These are phyloP conservation scores for Aspergillus conjunctus DNA, from an alignment of 495 filamentous ascomycete genomes.

Conservation along the genomic window DNA sequence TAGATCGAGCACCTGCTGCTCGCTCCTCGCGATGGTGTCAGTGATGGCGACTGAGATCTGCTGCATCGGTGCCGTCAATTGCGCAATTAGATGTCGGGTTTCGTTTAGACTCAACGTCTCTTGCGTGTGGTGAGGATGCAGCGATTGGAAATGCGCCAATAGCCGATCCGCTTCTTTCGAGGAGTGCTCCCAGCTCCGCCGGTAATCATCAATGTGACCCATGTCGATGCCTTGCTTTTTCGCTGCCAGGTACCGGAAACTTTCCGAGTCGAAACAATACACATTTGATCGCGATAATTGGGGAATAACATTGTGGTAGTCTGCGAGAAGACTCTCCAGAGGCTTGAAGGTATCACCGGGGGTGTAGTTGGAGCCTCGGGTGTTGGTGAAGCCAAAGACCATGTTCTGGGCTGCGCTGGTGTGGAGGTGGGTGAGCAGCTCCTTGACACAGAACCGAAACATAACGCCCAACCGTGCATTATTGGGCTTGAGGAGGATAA, in stretches of 20 bases:
- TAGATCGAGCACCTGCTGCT: constrained; percentile 9
- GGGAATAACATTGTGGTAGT: constrained; percentile 9
- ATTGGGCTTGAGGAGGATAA: constrained; percentile 20
- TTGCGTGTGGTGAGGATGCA: constrained; percentile 16
- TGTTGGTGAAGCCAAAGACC: constrained; percentile 17
- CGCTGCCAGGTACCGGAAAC: constrained; percentile 14
- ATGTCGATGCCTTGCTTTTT: constrained; percentile 14
- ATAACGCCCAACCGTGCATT: constrained; percentile 19
- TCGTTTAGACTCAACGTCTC: constrained; percentile 15
- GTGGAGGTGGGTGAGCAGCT: constrained; percentile 15
- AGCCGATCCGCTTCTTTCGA: constrained; percentile 9
- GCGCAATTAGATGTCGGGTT: constrained; percentile 15
- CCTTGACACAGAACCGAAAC: constrained; percentile 20
- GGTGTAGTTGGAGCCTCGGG: constrained; percentile 13
- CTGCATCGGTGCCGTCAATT: constrained; percentile 16
- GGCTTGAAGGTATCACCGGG: constrained; percentile 16
- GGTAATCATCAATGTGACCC: constrained; percentile 16
- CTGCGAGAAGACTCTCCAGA: constrained; percentile 8
- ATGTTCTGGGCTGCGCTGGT: constrained; percentile 17
- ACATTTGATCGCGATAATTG: constrained; percentile 11
- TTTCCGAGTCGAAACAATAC: constrained; percentile 17
- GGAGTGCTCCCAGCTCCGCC: constrained; percentile 15
- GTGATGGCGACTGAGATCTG: constrained; percentile 16
- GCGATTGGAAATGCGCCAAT: constrained; percentile 12
- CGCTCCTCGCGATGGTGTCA: constrained; percentile 8